Evolutionary conservation across 805 yeast genomes (phyloP).

Genomic region (Tetrapisispora phaffii): DNA sequence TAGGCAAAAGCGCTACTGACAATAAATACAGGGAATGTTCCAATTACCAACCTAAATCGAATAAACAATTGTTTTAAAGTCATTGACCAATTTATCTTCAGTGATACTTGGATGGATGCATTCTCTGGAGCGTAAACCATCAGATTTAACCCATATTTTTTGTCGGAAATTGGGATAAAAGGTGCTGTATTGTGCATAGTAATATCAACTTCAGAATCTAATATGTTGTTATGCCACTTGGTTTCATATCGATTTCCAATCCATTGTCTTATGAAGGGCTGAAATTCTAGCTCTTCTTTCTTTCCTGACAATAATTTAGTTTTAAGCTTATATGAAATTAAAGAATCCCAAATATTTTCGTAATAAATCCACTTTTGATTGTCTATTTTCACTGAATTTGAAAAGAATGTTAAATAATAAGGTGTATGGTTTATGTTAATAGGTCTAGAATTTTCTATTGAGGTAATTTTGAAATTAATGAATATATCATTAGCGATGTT

Average conservation of each 20-base stretch:
- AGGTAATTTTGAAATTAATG: constrained; percentile 14
- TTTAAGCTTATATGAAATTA: constrained; percentile 17
- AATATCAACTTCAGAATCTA: constrained; percentile 32
- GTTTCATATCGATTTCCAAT: constrained; percentile 58
- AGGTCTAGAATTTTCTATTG: background rate
- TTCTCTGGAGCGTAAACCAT: constrained; percentile 18
- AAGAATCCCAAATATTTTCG: constrained; percentile 19
- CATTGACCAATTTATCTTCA: constrained; percentile 19
- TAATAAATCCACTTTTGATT: background rate
- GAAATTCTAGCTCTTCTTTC: constrained; percentile 28
- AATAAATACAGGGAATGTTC: constrained; percentile 58
- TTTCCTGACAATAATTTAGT: constrained; percentile 5
- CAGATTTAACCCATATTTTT: constrained; percentile 15
- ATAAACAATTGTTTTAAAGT: constrained; percentile 63
- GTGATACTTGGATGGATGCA: constrained; percentile 7
- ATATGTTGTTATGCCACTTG: constrained; percentile 62
- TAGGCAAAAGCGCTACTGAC: constrained; percentile 41
- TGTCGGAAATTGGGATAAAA: constrained; percentile 39
- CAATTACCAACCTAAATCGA: constrained; percentile 66
- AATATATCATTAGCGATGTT: constrained; percentile 14
- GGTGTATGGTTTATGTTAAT: constrained; percentile 6
- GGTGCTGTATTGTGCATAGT: constrained; percentile 60
- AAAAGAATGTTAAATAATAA: constrained; percentile 8
- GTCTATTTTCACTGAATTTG: background rate
- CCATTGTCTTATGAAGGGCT: constrained; percentile 63